Evolutionary conservation across 2,329 filamentous ascomycete species (phyloP).

Genomic region (Endocalyx cinctus): DNA sequence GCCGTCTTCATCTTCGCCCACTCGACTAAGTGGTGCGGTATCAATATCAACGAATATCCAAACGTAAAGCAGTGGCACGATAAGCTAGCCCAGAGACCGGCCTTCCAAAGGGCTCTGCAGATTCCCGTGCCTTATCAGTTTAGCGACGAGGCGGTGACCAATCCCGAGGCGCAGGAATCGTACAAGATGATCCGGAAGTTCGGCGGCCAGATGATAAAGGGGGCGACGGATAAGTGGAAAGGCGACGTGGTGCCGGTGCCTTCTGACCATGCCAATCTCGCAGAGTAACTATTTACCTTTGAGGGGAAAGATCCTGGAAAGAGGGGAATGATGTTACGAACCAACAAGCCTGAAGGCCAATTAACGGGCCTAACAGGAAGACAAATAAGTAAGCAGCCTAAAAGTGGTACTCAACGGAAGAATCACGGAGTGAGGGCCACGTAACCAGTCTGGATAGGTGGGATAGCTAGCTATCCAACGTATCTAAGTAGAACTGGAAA

Average conservation of each 20-base stretch:
- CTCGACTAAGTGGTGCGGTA: constrained; percentile 17
- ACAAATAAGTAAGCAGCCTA: no score
- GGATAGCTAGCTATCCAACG: no score
- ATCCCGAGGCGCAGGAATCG: constrained; percentile 7
- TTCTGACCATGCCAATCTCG: constrained; percentile 12
- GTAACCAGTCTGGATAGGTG: no score
- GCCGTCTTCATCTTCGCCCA: constrained; percentile 17
- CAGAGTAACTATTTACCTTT: no score
- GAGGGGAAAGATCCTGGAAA: no score
- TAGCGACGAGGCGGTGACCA: constrained; percentile 12
- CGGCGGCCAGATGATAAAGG: constrained; percentile 8
- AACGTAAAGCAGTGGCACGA: constrained; percentile 17
- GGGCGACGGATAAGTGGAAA: constrained; percentile 6
- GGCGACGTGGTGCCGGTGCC: constrained; percentile 9
- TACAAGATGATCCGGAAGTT: constrained; percentile 10
- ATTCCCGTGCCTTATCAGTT: constrained; percentile 14
- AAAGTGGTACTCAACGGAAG: no score
- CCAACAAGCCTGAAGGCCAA: no score
- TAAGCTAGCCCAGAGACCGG: constrained; percentile 12
- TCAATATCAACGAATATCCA: constrained; percentile 15
- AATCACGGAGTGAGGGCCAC: no score
- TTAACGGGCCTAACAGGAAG: no score
- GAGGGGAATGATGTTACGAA: no score
- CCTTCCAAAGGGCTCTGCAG: constrained; percentile 15
- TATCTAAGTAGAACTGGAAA: no score